Conservation (phyloP, 2,329 filamentous ascomycete genomes). For the Fusarium denticulatum region DNA sequence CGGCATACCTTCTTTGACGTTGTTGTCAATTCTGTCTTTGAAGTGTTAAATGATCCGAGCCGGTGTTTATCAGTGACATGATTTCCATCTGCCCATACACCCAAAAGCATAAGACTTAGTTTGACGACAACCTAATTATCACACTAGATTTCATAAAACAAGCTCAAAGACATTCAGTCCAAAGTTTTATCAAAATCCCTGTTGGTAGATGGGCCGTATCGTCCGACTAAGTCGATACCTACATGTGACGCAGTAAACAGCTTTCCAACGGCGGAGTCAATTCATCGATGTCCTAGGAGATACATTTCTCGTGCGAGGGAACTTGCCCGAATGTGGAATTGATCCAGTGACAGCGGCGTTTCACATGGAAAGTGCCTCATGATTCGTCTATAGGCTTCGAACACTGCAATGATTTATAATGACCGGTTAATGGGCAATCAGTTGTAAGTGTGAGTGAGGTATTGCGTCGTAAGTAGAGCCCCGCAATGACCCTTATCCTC, state of each 20-base stretch:
- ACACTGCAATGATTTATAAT: not conserved
- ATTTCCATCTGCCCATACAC: fast-evolving
- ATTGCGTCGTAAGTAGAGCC: conserved; percentile 31
- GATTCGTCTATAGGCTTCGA: not conserved
- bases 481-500: conserved; percentile 33
- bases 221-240: conserved; percentile 61
- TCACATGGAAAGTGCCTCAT: not conserved
- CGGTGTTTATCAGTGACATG: fast-evolving
- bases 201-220: conserved; percentile 67
- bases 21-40: not conserved
- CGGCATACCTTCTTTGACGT: no score
- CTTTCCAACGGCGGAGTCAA: conserved; percentile 53
- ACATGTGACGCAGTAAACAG: conserved; percentile 59
- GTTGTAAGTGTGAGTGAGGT: conserved; percentile 3
- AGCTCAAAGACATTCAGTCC: no score
- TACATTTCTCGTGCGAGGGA: not conserved
- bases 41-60: no score
- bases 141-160: not conserved
- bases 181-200: not conserved
- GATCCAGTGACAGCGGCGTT: not conserved
- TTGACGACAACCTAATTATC: not conserved
- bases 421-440: conserved; percentile 6
- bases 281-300: not conserved
- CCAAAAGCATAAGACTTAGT: no score
- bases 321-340: conserved; percentile 44